These are phyloP conservation scores for Alternaria alternata DNA, from an alignment of 2,329 filamentous ascomycete species.

Conservation along the genomic window DNA sequence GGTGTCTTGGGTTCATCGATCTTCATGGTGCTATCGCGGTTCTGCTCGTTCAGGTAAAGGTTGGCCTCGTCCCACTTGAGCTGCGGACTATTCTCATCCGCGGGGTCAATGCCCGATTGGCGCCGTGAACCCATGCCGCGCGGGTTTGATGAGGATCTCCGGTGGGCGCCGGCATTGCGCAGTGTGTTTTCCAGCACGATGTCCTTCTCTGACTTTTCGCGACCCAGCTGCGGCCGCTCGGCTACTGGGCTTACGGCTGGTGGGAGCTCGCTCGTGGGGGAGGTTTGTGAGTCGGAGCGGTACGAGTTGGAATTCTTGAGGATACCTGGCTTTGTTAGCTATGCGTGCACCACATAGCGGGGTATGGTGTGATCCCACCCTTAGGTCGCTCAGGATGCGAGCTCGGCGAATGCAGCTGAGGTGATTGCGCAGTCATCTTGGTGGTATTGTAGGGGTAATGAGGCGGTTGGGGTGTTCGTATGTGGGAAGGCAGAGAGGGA, in stretches of 20 bases:
- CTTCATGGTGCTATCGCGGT: conserved; percentile 96
- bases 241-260: conserved; percentile 43
- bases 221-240: conserved; percentile 54
- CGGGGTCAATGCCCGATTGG: conserved; percentile 65
- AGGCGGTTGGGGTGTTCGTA: conserved; percentile 16
- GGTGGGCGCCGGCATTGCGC: conserved; percentile 88
- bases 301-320: conserved; percentile 84
- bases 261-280: conserved; percentile 54
- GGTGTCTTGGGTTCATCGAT: conserved; percentile 99
- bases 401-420: conserved; percentile 45
- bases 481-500: conserved; percentile 1
- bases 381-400: conserved; percentile 55
- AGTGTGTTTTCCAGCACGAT: conserved; percentile 93
- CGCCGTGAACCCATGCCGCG: conserved; percentile 75
- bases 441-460: conserved; percentile 11
- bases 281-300: conserved; percentile 60
- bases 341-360: conserved; percentile 7
- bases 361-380: conserved; percentile 38
- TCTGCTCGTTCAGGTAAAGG: conserved; percentile 94
- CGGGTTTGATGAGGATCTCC: conserved; percentile 79
- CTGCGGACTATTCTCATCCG: conserved; percentile 71
- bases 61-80: conserved; percentile 99
- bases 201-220: conserved; percentile 77
- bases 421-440: conserved; percentile 45
- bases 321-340: conserved; percentile 71